Evolutionary conservation across 2,329 filamentous ascomycete species (phyloP).

Genomic region (Gyromitra esculenta): DNA sequence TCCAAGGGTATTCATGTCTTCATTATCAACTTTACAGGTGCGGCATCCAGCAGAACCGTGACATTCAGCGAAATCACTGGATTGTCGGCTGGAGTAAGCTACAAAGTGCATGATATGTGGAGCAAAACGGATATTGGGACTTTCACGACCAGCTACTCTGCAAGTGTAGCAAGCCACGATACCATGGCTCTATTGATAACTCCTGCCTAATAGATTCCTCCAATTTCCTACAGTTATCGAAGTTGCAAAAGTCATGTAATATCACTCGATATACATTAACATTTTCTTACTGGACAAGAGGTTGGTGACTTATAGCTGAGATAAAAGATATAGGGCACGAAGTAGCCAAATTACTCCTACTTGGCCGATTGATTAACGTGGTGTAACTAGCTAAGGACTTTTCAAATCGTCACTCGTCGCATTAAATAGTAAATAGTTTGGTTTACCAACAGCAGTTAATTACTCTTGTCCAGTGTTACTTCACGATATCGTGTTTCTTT

Average conservation of each 20-base stretch:
- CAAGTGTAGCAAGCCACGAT: constrained; percentile 33
- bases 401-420: too few species aligned
- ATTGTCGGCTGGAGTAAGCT: constrained; percentile 58
- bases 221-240: background rate
- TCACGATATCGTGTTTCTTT: too few species aligned
- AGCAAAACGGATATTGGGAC: constrained; percentile 56
- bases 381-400: too few species aligned
- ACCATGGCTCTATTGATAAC: constrained; percentile 41
- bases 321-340: background rate
- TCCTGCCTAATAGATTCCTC: constrained; percentile 5
- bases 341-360: too few species aligned
- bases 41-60: constrained; percentile 59
- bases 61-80: constrained; percentile 63
- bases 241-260: background rate
- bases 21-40: constrained; percentile 62
- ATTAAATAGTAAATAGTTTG: too few species aligned
- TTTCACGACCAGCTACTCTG: constrained; percentile 24
- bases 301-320: background rate
- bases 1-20: constrained; percentile 63
- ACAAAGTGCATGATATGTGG: constrained; percentile 64
- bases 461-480: too few species aligned
- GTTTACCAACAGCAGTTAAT: too few species aligned
- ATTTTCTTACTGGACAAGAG: background rate
- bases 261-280: background rate
- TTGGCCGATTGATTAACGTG: too few species aligned